Evolutionary conservation across 139 green algal species (phyloP).

Genomic region (Chlamydomonas urium): DNA sequence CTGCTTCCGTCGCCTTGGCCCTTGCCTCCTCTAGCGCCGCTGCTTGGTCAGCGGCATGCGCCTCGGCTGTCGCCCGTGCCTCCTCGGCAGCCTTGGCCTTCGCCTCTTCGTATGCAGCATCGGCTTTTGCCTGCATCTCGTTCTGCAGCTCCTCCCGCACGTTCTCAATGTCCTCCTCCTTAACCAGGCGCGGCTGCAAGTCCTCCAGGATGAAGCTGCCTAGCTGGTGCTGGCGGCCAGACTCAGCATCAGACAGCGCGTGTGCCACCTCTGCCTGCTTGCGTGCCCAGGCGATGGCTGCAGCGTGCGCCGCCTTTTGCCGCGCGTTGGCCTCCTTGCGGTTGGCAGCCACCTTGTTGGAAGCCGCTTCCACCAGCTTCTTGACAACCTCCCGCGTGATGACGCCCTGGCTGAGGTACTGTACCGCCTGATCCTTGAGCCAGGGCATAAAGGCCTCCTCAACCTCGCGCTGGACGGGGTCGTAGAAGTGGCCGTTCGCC

Average conservation of each 20-base stretch:
- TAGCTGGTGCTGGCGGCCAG: slow-evolving; percentile 21
- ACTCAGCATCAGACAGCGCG: slow-evolving; percentile 2
- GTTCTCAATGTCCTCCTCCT: slow-evolving; percentile 20
- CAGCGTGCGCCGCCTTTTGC: slow-evolving; percentile 16
- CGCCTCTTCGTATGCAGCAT: slow-evolving; percentile 34
- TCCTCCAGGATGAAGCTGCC: slow-evolving; percentile 39
- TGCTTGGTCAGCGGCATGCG: slow-evolving; percentile 29
- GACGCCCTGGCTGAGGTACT: slow-evolving; percentile 40
- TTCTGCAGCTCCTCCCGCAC: slow-evolving; percentile 28
- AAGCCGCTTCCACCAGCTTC: slow-evolving; percentile 11
- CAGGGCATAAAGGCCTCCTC: slow-evolving; percentile 72
- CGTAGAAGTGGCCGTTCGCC: slow-evolving; percentile 69
- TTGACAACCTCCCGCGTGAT: slow-evolving; percentile 30
- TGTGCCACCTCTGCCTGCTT: slow-evolving; percentile 29
- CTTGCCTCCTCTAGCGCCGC: slow-evolving; percentile 36
- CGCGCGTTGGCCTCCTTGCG: slow-evolving; percentile 7
- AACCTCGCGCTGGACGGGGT: slow-evolving; percentile 74
- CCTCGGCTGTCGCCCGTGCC: slow-evolving; percentile 29
- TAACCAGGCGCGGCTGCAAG: slow-evolving; percentile 22
- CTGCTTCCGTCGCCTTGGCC: slow-evolving; percentile 23
- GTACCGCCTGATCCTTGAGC: slow-evolving; percentile 54
- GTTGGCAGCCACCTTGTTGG: not conserved
- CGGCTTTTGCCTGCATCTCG: slow-evolving; percentile 32
- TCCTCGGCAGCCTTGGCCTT: slow-evolving; percentile 30
- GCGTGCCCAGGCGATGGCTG: slow-evolving; percentile 10